Conservation (phyloP, 2,329 filamentous ascomycete species). For the Pyrenophora teres region DNA sequence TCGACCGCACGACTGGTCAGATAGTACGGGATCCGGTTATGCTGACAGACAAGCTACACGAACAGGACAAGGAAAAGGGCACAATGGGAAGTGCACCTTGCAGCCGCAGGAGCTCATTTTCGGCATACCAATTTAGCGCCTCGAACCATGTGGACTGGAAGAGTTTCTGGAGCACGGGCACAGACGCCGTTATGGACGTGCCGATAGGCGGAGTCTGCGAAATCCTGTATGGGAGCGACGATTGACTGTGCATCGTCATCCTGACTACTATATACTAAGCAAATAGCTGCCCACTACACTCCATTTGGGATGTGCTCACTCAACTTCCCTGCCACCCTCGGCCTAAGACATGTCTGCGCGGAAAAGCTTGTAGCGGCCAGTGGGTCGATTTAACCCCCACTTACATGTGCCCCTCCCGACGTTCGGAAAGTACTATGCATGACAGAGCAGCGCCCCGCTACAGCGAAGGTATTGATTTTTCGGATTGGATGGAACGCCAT, state of each 20-base stretch:
- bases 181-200: conserved; percentile 96
- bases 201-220: conserved; percentile 94
- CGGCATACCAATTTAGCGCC: conserved; percentile 45
- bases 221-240: conserved; percentile 75
- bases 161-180: conserved; percentile 85
- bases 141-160: conserved; percentile 69
- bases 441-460: conserved; percentile 18
- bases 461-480: neutral
- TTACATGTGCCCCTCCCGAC: conserved; percentile 22
- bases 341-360: conserved; percentile 1
- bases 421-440: conserved; percentile 25
- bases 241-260: conserved; percentile 22
- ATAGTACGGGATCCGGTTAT: conserved; percentile 49
- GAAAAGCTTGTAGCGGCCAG: conserved; percentile 23
- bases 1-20: conserved; percentile 70
- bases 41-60: conserved; percentile 25
- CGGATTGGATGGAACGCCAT: conserved; percentile 14
- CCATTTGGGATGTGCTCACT: neutral
- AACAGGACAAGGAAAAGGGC: conserved; percentile 44
- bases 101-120: conserved; percentile 35
- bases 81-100: conserved; percentile 50
- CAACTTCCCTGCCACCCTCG: neutral
- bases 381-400: conserved; percentile 25
- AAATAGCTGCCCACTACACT: neutral
- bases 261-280: conserved; percentile 18